Conservation (phyloP, 768 basidiomycete species). For the Hypholoma fasciculare region DNA sequence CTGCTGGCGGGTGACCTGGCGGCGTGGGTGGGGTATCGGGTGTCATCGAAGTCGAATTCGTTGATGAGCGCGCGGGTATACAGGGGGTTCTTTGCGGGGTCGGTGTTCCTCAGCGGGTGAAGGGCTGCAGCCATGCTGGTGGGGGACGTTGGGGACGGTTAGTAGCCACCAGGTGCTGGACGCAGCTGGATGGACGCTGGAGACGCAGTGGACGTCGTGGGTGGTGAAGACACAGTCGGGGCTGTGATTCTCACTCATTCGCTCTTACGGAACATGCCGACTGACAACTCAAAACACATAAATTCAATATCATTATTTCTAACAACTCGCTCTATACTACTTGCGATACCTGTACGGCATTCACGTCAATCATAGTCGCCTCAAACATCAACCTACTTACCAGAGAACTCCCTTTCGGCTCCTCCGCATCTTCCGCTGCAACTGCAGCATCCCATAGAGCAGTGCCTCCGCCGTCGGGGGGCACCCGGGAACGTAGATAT, state of each 20-base stretch:
- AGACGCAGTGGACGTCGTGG: conserved; percentile 1
- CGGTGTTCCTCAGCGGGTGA: conserved; percentile 40
- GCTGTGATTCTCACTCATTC: neutral
- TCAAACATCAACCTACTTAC: conserved; percentile 40
- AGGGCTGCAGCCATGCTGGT: conserved; percentile 52
- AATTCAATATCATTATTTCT: conserved; percentile 2
- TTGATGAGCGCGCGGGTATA: conserved; percentile 58
- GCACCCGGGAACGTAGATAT: conserved; percentile 97
- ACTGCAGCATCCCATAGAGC: conserved; percentile 93
- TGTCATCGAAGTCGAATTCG: conserved; percentile 65
- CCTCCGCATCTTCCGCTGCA: conserved; percentile 94
- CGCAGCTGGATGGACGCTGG: neutral
- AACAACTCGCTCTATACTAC: conserved; percentile 19
- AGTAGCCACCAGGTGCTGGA: neutral
- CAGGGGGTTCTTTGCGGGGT: conserved; percentile 35
- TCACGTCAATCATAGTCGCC: conserved; percentile 2
- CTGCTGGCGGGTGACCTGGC: conserved; percentile 15
- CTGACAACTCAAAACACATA: conserved; percentile 5
- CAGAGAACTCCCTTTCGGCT: conserved; percentile 86
- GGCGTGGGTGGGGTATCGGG: conserved; percentile 48
- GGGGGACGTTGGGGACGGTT: conserved; percentile 15
- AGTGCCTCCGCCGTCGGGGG: conserved; percentile 96
- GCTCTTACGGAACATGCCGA: conserved; percentile 19
- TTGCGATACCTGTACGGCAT: conserved; percentile 52
- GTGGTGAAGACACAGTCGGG: neutral